These are phyloP conservation scores for Phaeosphaeriaceae sp. DNA, from an alignment of 2,329 filamentous ascomycete species.

Conservation along the genomic window DNA sequence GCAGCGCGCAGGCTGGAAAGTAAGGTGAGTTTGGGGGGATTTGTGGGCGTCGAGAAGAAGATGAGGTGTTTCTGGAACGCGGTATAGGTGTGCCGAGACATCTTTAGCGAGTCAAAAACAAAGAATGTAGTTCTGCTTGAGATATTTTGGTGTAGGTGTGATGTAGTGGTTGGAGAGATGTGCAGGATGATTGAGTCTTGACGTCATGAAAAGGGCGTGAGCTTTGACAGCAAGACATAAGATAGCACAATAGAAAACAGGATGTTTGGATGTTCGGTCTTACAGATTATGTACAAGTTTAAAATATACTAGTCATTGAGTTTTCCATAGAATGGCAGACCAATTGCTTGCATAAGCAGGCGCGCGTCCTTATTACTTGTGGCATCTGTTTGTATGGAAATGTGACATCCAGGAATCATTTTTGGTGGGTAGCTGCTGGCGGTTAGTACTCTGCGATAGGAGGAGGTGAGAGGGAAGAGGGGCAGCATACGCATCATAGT, in stretches of 20 bases:
- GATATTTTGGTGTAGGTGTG: not conserved
- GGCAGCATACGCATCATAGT: slow-evolving; percentile 82
- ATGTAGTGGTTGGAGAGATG: not conserved
- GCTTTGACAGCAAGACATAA: not conserved
- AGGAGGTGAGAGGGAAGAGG: not conserved
- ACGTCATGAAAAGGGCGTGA: not conserved
- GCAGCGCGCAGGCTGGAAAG: slow-evolving; percentile 23
- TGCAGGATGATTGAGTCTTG: slow-evolving; percentile 1
- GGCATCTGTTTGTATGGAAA: slow-evolving; percentile 84
- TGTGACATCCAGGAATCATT: slow-evolving; percentile 85
- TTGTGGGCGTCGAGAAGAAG: slow-evolving; percentile 31
- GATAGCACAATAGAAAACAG: not conserved
- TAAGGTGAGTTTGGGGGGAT: slow-evolving; percentile 26
- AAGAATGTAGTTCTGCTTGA: not conserved
- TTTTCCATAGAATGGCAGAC: slow-evolving; percentile 84
- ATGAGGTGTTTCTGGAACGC: slow-evolving; percentile 29
- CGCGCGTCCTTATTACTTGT: slow-evolving; percentile 85
- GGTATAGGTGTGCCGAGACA: slow-evolving; percentile 23
- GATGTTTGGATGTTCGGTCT: too few relatives aligned
- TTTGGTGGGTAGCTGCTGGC: slow-evolving; percentile 64
- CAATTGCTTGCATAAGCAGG: slow-evolving; percentile 73
- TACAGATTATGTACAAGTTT: slow-evolving; percentile 19
- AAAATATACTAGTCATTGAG: slow-evolving; percentile 47
- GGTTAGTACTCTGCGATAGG: slow-evolving; percentile 9
- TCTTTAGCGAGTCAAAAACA: not conserved